Percentiles rank a stretch among this genome's conserved stretches.
These are phyloP conservation scores for Schizophyllum amplum DNA, from an alignment of 1,284 basidiomycete species.

Conservation along the genomic window DNA sequence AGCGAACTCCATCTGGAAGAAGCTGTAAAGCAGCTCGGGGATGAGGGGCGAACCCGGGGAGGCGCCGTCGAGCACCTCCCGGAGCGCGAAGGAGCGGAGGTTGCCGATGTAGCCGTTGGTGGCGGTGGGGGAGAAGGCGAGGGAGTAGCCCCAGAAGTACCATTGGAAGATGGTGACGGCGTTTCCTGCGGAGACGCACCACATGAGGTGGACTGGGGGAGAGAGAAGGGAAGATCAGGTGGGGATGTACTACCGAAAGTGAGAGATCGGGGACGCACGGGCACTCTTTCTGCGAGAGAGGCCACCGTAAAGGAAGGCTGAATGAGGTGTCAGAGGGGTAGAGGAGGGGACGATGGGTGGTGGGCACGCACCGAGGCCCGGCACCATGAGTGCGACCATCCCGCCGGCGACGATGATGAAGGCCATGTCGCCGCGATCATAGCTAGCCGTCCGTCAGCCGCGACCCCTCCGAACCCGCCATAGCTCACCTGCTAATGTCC, in stretches of 20 bases:
- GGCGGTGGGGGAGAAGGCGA: constrained; percentile 74
- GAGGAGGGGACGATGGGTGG: neutral
- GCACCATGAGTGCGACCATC: constrained; percentile 11
- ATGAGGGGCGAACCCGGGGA: constrained; percentile 70
- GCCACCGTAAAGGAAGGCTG: constrained; percentile 12
- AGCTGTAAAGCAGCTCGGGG: constrained; percentile 70
- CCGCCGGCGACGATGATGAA: constrained; percentile 7
- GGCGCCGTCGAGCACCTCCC: constrained; percentile 67
- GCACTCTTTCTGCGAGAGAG: constrained; percentile 16
- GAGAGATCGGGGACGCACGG: constrained; percentile 9
- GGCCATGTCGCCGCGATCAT: constrained; percentile 10
- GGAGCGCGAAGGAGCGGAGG: constrained; percentile 62
- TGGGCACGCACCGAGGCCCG: constrained; percentile 9
- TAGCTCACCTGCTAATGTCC: neutral
- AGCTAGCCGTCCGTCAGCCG: constrained; percentile 2
- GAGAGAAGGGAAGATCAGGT: neutral
- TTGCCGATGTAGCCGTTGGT: constrained; percentile 78
- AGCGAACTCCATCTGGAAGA: constrained; percentile 87
- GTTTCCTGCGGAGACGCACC: constrained; percentile 63
- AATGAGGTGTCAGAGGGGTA: neutral
- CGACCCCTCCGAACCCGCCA: too few relatives aligned
- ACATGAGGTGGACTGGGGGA: constrained; percentile 49
- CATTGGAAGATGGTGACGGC: constrained; percentile 85
- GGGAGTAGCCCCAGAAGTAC: constrained; percentile 82
- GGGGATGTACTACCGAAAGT: neutral